phyloP scores from a whole-genome alignment of 805 yeast genomes.

The Ogataea polymorpha region DNA sequence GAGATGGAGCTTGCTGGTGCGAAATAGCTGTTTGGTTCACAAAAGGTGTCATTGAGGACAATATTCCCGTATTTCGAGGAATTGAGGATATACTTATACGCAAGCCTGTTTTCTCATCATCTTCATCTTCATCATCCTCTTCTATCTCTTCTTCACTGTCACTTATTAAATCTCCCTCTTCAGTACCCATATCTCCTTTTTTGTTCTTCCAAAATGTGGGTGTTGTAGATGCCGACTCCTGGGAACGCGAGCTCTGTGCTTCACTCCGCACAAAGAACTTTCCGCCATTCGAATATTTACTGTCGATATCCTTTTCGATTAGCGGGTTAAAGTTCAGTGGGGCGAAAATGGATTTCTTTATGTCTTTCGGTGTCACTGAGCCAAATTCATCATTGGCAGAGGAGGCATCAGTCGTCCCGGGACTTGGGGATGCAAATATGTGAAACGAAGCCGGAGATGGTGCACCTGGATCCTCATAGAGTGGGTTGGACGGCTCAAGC shows the following conservation, averaged over 20 bases:
- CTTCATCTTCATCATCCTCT: constrained; percentile 18
- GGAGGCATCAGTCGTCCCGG: constrained; percentile 21
- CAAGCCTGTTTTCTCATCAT: constrained; percentile 18
- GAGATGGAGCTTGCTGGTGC: constrained; percentile 7
- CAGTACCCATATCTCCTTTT: constrained; percentile 9
- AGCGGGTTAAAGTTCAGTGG: constrained; percentile 81
- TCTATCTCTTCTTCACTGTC: constrained; percentile 30
- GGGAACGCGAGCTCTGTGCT: constrained; percentile 5
- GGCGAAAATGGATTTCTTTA: constrained; percentile 64
- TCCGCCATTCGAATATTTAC: constrained; percentile 87
- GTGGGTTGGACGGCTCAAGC: constrained; percentile 39
- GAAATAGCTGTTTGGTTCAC: constrained; percentile 29
- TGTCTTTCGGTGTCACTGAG: constrained; percentile 36
- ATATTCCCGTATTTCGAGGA: constrained; percentile 7
- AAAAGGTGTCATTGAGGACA: constrained; percentile 34
- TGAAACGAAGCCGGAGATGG: constrained; percentile 66
- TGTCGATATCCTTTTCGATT: constrained; percentile 71
- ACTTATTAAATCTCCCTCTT: constrained; percentile 23
- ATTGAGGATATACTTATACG: constrained; percentile 4
- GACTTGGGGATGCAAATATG: constrained; percentile 34
- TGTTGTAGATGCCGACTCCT: constrained; percentile 18
- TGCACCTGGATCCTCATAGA: constrained; percentile 80
- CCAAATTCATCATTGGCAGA: constrained; percentile 11
- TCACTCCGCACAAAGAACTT: constrained; percentile 61
- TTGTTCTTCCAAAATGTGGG: constrained; percentile 23